Percentiles rank a stretch among this genome's conserved stretches.
phyloP scores from a whole-genome alignment of 768 basidiomycete genomes.

The Amanita polypyramis region DNA sequence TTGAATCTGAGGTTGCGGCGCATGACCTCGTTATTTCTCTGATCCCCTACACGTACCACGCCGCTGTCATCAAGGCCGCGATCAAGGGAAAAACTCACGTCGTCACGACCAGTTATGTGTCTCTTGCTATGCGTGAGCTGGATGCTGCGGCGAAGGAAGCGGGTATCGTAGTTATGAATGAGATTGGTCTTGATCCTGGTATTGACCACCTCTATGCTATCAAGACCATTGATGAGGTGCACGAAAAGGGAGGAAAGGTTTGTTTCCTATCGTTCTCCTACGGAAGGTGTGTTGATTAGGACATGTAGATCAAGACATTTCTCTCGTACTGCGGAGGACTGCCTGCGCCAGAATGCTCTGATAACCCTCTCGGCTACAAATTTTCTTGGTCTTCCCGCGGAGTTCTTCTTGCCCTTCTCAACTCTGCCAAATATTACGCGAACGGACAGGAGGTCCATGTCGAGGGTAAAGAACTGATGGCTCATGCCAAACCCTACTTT shows the following conservation, averaged over 20 bases:
- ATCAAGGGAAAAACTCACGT: conserved; percentile 86
- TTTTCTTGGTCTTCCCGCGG: conserved; percentile 98
- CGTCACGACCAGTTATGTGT: conserved; percentile 94
- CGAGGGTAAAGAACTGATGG: conserved; percentile 80
- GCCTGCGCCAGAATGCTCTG: conserved; percentile 81
- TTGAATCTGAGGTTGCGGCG: conserved; percentile 73
- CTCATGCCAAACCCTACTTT: conserved; percentile 83
- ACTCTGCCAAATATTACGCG: conserved; percentile 74
- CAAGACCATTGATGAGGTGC: conserved; percentile 90
- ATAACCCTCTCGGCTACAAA: conserved; percentile 97
- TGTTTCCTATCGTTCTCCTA: conserved; percentile 7
- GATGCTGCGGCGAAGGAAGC: conserved; percentile 75
- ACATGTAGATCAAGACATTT: conserved; percentile 72
- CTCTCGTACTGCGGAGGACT: conserved; percentile 94
- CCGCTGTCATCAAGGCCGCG: conserved; percentile 82
- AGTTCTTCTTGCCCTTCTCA: conserved; percentile 89
- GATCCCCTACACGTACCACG: conserved; percentile 92
- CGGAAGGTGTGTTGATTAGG: not conserved
- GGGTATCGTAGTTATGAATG: conserved; percentile 92
- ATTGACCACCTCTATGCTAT: conserved; percentile 91
- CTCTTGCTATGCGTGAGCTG: conserved; percentile 81
- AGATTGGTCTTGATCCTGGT: conserved; percentile 95
- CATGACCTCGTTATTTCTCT: conserved; percentile 94
- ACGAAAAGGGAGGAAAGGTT: conserved; percentile 90
- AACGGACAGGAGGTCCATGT: conserved; percentile 56